Percentiles rank a stretch among this genome's conserved stretches.
Conservation (phyloP, 305 asterid genomes). For the Fraxinus platypoda region DNA sequence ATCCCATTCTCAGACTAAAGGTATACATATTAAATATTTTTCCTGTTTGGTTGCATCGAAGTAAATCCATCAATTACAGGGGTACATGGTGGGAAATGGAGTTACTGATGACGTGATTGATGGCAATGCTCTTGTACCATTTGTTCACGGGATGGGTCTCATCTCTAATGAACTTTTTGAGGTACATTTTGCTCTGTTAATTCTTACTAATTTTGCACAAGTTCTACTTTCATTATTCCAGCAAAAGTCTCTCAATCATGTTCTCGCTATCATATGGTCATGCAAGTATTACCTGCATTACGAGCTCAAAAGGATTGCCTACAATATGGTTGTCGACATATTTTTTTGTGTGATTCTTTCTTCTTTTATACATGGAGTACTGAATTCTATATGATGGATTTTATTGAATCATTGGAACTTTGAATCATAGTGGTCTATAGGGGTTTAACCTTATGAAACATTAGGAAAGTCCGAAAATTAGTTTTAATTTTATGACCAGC, state of each 20-base stretch:
- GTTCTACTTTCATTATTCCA: not conserved
- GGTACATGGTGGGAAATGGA: slow-evolving; percentile 98
- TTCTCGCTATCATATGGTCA: not conserved
- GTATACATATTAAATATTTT: slow-evolving; percentile 33
- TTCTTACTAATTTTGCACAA: not conserved
- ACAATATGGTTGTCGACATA: not conserved
- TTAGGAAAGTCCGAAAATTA: not conserved
- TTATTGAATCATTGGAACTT: not conserved
- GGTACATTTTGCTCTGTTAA: slow-evolving; percentile 41
- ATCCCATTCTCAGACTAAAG: slow-evolving; percentile 77
- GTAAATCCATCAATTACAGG: slow-evolving; percentile 52
- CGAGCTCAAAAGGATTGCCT: not conserved
- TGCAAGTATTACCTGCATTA: not conserved
- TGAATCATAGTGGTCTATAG: not conserved
- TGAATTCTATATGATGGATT: not conserved
- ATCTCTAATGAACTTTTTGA: slow-evolving; percentile 71
- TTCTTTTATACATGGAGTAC: not conserved
- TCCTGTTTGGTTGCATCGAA: slow-evolving; percentile 9
- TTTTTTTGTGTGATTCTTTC: not conserved
- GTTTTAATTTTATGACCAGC: not conserved
- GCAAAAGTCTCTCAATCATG: not conserved
- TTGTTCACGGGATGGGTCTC: slow-evolving; percentile 94
- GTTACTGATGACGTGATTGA: slow-evolving; percentile 70
- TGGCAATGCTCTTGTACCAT: slow-evolving; percentile 89
- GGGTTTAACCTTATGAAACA: not conserved